Base-by-base conservation (phyloP, 129 eudicot species). In the Pulicaria dysenterica region DNA sequence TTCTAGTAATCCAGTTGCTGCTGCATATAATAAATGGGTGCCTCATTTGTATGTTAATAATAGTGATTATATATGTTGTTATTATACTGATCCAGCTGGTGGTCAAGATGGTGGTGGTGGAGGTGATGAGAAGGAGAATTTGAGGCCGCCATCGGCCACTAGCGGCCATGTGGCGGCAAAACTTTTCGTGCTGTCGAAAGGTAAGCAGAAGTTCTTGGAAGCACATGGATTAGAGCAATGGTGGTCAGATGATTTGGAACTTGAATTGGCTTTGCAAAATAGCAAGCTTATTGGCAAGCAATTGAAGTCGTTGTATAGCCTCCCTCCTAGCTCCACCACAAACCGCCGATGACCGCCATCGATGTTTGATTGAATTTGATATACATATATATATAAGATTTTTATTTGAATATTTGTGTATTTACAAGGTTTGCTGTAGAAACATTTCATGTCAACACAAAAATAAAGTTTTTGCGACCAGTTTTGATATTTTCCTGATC, bases 221-320 rank as follows among this genome's bases (percentile, higher is more conserved):
- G 98, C 98, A 13, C 98, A 94, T 75, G 86, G 90, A 43, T 71
- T 94, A 77, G 95, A 94, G 77, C 98, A 94, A 73, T 94, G 98
- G 98, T 90, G 98, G 98, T 80, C 95, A 24, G 97, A 94, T 80
- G 96, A 94, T 70, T 77, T 94, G 86, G 97, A 94, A 43, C 81
- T 94, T 19, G 91, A 86, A 69, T 75, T 85, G 85, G 96, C 90
- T 37, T 56, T 94, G 6, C 80, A 81, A 12, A 88, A 80, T 73
- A 94, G 96, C 67, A 94, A 90, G 89, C 87, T 90, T 63, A 86
- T 91, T 40, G 90, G 87, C 48, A 82, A 83, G 82, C 95, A 94
- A 62, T 83, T 94, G 46, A 85, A 90, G 78, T 94, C 98, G 5
- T 74, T 94, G 77, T 81, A 90, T 75, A 81, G 83, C 58, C 76